Base-by-base conservation (phyloP, 176 grass and related monocot genomes). In the Aegilops bicornis region DNA sequence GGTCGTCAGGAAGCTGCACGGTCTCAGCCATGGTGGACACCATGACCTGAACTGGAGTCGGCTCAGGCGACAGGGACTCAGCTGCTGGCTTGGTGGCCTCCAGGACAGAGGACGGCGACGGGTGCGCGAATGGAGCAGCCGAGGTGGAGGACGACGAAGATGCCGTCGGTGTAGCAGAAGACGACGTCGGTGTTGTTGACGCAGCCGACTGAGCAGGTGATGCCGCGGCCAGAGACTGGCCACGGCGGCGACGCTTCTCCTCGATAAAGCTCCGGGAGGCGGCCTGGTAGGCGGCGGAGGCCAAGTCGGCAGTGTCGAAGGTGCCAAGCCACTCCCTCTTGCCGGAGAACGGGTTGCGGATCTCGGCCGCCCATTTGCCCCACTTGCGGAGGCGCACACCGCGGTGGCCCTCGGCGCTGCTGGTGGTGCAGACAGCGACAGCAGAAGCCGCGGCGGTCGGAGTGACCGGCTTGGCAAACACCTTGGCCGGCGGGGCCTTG, bases 311-410 rank as follows among this genome's bases (percentile, higher is more conserved):
- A 0, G 87, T 95, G 52, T 93, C 91, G 35, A 93, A 98, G 84
- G 95, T 98, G 91, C 95, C 95, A 9, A 98, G 93, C 95, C 95
- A 98, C 69, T 89, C 77, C 70, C 95, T 94, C 37, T 85, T 84
- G 64, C 93, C 89, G 32, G 84, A 88, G 82, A 93, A 93, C 0
- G 93, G 93, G 91, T 98, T 92, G 83, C 95, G 95, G 83, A 98
- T 98, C 89, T 98, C 95, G 1, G 95, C 91, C 4, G 95, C 95
- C 95, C 95, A 98, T 22, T 93, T 98, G 65, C 95, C 95, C 95
- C 95, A 98, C 87, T 93, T 95, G 15, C 93, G 89, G 33, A 89
- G 95, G 39, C 95, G 87, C 31, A 97, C 93, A 0, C 93, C 95
- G 31, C 92, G 93, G 76, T 91, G 90, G 82, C 50, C 84, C 69